Base-by-base conservation (phyloP, 2,329 filamentous ascomycete genomes). In the Xylariaceae sp. region DNA sequence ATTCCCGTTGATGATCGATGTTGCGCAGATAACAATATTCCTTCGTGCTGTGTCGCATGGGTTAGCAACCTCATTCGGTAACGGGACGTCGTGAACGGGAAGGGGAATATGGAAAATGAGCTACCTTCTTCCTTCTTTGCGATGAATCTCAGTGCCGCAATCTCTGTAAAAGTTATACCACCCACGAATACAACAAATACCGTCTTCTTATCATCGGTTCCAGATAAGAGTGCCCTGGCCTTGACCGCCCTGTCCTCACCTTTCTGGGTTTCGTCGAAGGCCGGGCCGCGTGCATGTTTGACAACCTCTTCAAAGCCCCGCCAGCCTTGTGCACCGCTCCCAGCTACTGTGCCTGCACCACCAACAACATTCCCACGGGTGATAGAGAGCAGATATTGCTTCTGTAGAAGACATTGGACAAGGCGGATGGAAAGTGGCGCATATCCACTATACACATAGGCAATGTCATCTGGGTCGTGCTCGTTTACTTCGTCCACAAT, bases 361-460 rank as follows among this genome's bases (percentile, higher is more conserved):
- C 73, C 72, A 37, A 71, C 72, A 42, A 72, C 77, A 15, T 79
- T 80, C 29, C 87, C 87, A 62, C 83, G 85, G 49, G 83, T 85
- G 10, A 92, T 80, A 4, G 81, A 84, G 53, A 86, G 76, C 29
- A 99, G 76, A 61, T 92, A 88, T 53, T 89, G 84, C 70, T 99
- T 99, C 70, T 97, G 92, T 45, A 99, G 74, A 47, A 97, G 82
- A 67, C 89, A 94, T 71, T 99, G 95, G 5, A 99, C 87, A 4
- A 99, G 81, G 15, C 94, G 86, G 50, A 97, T 83, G 42, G 89
- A 95, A 12, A 99, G 80, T 0, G 94, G 95, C 4, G 95, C 94
- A 68, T 97, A 99, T 49, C 94, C 95, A 60, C 89, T 95, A 72
- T 97, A 99, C 10, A 96, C 92, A 66, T 99, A 99, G n/a, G 92